Evolutionary conservation across 768 basidiomycete species (phyloP), one percentile per base, ranked within the genome.

Genomic region (Tylopilus sp.): DNA sequence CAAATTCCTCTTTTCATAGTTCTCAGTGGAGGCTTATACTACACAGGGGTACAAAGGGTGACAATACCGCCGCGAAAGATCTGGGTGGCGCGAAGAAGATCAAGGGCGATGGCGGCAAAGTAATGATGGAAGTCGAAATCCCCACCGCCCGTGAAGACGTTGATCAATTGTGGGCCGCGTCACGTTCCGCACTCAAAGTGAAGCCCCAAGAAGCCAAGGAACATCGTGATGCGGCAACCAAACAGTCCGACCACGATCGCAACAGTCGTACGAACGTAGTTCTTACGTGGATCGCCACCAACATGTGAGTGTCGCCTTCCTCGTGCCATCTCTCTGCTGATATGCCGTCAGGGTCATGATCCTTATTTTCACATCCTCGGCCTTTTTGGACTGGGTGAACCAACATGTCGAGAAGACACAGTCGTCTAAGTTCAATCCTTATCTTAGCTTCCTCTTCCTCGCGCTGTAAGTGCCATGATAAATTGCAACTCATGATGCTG

Each of bases 11-110:
- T 41, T 36, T 24, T 37, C 25, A 42, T 34, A 10, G 21, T 29
- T 42, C 16, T 40, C 16, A 22, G 6, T 34, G 17, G 26, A 17
- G 3, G 16, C 53, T 65, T 24, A 65, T n/a, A 17, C 10, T 42
- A 24, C 48, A 14, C 46, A 80, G 81, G 92, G 93, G 93, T 55
- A 95, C 93, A 26, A 92, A 95, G 65, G 92, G 93, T 56, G 91
- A 94, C 73, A 93, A 94, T 60, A 88, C 89, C 36, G 75, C 91
- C 12, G 74, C 84, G 14, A 94, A 95, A 71, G 92, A 96, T 66
- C 79, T 96, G 12, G 93, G 93, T 52, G 84, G 87, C 11, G 93
- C 92, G 2, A 94, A 93, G 78, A 94, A 93, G 70, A 77, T 92
- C 54, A 87, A 89, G 73, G 83, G 81, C 50, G 85, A 87, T 31